Conservation (phyloP, 495 filamentous ascomycete genomes). For the Hapsidospora chrysogenum region DNA sequence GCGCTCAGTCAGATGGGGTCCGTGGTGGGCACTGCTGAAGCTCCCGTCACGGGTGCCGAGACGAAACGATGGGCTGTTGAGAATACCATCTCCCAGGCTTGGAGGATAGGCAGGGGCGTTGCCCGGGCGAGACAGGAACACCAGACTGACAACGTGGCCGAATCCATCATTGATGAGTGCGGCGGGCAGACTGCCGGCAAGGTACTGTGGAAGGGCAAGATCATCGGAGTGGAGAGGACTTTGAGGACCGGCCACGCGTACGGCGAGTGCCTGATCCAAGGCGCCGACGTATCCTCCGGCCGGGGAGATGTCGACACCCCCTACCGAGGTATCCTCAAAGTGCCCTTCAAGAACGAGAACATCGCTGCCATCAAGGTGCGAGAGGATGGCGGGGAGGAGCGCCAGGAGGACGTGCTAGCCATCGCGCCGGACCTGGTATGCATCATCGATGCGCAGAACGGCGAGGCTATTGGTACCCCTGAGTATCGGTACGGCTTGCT, state of each 20-base stretch:
- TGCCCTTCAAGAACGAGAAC: conserved; percentile 53
- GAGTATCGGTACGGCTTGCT: conserved; percentile 44
- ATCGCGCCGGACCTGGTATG: conserved; percentile 45
- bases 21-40: conserved; percentile 26
- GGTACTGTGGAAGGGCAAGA: conserved; percentile 44
- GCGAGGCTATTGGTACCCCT: conserved; percentile 40
- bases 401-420: conserved; percentile 30
- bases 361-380: conserved; percentile 30
- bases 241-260: conserved; percentile 37
- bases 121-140: conserved; percentile 28
- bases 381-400: conserved; percentile 11
- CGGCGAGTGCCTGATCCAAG: conserved; percentile 36
- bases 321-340: conserved; percentile 26
- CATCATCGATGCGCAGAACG: conserved; percentile 42
- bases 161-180: conserved; percentile 38
- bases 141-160: conserved; percentile 29
- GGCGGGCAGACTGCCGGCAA: conserved; percentile 32
- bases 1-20: conserved; percentile 31
- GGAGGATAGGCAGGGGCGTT: conserved; percentile 38
- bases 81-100: conserved; percentile 33
- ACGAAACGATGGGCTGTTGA: conserved; percentile 32
- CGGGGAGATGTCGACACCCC: conserved; percentile 6
- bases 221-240: conserved; percentile 36
- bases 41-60: conserved; percentile 22
- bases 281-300: conserved; percentile 20